Evolutionary conservation across 306 rosid genomes (phyloP), one percentile per base, ranked within the genome.

Genomic region (Cicer cuneatum): DNA sequence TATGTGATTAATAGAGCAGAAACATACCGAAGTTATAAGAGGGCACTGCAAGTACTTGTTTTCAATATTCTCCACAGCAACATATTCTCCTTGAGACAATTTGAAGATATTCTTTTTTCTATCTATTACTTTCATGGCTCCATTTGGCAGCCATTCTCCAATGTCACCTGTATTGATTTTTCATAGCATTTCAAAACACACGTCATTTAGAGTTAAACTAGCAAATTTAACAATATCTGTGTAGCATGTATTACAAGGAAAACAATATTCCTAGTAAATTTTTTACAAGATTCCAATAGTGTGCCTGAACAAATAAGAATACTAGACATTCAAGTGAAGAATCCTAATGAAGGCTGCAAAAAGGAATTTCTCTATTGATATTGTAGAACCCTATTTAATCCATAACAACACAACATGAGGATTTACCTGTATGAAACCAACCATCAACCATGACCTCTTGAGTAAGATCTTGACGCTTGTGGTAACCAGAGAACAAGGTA

Each of bases 361-460:
- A 68, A 9, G 35, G 69, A 68, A 68, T 7, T 38, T 40, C 49
- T 38, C 46, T 29, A 49, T 40, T 39, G 74, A 11, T 43, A 54
- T 37, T 19, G 46, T 38, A 37, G 65, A 58, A 7, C 40, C 61
- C 10, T 1, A 4, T 53, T 38, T 42, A 52, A 49, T 56, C 35
- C 75, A 46, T 48, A 21, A 47, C 48, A 66, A 29, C 35, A 29
- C 35, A 29, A 4, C 35, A 41, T 54, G 57, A 53, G 58, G 75
- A 14, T 42, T 71, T 91, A 94, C 98, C 97, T 82, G 97, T 94
- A 76, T 94, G 98, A 84, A 94, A 91, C 98, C 98, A 91, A n/a
- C 95, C 97, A 64, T 91, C 97, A 81, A 90, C 71, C 7, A 88
- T 57, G 49, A 94, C 96, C 38, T 91, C 87, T 67, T 86, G 80